Evolutionary conservation across 2,329 filamentous ascomycete species (phyloP), one percentile per base, ranked within the genome.

Genomic region (Hymenoscyphus linearis): DNA sequence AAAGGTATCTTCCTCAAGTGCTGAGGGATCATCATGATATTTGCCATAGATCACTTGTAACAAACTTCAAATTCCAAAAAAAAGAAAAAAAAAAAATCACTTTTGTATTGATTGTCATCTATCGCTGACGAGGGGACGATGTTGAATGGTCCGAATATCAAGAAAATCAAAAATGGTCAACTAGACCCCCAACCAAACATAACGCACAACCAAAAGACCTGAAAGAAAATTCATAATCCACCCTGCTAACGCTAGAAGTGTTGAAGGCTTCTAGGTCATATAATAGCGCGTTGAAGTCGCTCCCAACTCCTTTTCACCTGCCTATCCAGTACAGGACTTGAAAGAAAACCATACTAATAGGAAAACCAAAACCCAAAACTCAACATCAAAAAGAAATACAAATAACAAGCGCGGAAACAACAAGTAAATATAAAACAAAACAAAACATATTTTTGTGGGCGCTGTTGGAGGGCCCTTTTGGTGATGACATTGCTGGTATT

Each of bases 1-100:
- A 85, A 84, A 68, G 95, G 95, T 0, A 88, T 97, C 62, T 82
- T 85, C 67, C 74, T 97, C 75, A 96, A 91, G 77, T 98, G 91
- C 74, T 96, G 71, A 60, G 50, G 53, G 16, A 55, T 26, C 10
- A 9, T 57, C 25, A 26, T 16, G 25, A 31, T 54, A 37, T 18
- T 18, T 50, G n/a, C 26, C 34, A 35, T 58, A 58, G 50, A 53
- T 16, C 18, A 2, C 31, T n/a, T 22, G 16, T 25, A 18, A 55
- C 5, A 34, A 36, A 31, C n/a, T 26, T 31, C 31, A 31, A n/a
- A n/a, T n/a, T n/a, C n/a, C n/a, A n/a, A n/a, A n/a, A n/a, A n/a
- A n/a, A n/a, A n/a, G n/a, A n/a, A n/a, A n/a, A n/a, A n/a, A n/a
- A 31, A n/a, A 18, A 55, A 36, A 4, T 9, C 26, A 6, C 12